Percentiles rank a stretch among this genome's conserved stretches.
phyloP scores from a whole-genome alignment of 2,329 filamentous ascomycete genomes.

The Hysterium pulicare region DNA sequence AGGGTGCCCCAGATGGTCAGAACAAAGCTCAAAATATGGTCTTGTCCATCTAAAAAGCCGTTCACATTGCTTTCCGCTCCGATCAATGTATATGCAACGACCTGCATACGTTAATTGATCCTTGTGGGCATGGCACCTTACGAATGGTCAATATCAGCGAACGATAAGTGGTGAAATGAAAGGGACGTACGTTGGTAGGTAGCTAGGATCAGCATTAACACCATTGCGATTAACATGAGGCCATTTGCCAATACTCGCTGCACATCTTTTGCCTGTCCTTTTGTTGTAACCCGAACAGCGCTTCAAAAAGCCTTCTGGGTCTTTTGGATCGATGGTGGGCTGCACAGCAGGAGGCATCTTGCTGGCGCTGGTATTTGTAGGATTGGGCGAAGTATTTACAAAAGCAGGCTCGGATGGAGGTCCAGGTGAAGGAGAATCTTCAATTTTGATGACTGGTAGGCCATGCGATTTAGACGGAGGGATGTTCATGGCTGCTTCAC shows the following conservation, averaged over 20 bases:
- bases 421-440: background rate
- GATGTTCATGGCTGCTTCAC: too few species aligned
- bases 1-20: slow-evolving; percentile 22
- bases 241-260: slow-evolving; percentile 15
- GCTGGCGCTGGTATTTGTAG: background rate
- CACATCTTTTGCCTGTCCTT: slow-evolving; percentile 22
- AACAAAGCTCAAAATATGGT: slow-evolving; percentile 28
- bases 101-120: slow-evolving; percentile 26
- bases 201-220: slow-evolving; percentile 13
- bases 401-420: background rate
- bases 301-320: slow-evolving; percentile 26
- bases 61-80: slow-evolving; percentile 20
- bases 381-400: background rate
- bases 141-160: too few species aligned
- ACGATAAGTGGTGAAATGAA: too few species aligned
- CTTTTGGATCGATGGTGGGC: slow-evolving; percentile 14
- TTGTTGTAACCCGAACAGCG: slow-evolving; percentile 28
- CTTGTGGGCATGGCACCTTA: slow-evolving; percentile 26
- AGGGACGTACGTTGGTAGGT: slow-evolving; percentile 26
- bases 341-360: background rate
- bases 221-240: slow-evolving; percentile 14
- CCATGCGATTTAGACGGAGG: too few species aligned
- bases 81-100: slow-evolving; percentile 20
- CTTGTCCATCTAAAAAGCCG: slow-evolving; percentile 26
- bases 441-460: background rate